Evolutionary conservation across 2,329 filamentous ascomycete species (phyloP), one percentile per base, ranked within the genome.

Genomic region (Scedosporium minutisporum): DNA sequence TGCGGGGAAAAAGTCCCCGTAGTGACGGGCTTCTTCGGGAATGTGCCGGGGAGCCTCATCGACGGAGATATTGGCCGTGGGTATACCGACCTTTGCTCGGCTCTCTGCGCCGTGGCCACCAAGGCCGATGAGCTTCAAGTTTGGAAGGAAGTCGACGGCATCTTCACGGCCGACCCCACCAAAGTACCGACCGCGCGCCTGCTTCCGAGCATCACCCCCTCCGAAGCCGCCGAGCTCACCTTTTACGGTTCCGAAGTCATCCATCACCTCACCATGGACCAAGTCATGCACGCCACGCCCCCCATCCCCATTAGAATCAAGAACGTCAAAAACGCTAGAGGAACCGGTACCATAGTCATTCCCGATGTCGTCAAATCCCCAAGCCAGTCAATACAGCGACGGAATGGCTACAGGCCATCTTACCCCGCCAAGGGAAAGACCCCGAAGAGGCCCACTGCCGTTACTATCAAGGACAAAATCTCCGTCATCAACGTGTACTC

Each of bases 61-160:
- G 90, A 93, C 68, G 86, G 86, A 51, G 89, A 96, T 68, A 90
- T 99, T 66, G 95, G 95, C 21, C 88, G 95, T 68, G 95, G 95
- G 33, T 99, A 99, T 76, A 97, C 95, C 9, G 95, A 99, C 75
- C 83, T 99, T 57, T 97, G 95, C 73, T 93, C 95, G 12, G 93
- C 95, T 5, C 80, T 99, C 16, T 88, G 93, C 60, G 92, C 95
- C 1, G 93, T 99, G 9, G 93, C 92, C 3, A 79, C 96, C n/a
- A 81, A 85, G 68, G 95, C 95, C 0, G 80, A 88, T 62, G 95
- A 99, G 74, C 82, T 99, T 61, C 95, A 99, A 75, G 90, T 99
- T 66, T 97, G 95, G 95, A 99, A 99, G 78, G 95, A 99, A 73
- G 95, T 99, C 6, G 95, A 99, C 74, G 93, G 92, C 64, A 96